A percentile compares a stretch with the other conserved stretches of the same genome.
Conservation (phyloP, 768 basidiomycete species). For the Cubamyces sp. region DNA sequence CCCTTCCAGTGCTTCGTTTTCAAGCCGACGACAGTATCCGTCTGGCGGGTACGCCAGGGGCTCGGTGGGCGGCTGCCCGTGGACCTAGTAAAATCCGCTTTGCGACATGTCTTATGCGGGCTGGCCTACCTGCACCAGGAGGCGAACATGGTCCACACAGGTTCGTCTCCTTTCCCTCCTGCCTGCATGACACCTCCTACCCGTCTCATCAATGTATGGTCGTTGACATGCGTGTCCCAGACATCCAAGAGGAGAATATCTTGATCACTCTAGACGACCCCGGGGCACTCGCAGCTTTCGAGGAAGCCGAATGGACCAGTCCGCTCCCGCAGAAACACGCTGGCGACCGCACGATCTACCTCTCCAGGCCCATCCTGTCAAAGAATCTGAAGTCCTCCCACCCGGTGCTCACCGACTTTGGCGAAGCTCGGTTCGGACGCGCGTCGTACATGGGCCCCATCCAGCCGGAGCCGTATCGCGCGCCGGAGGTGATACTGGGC, state of each 20-base stretch:
- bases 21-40: constrained; percentile 3
- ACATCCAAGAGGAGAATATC: constrained; percentile 22
- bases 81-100: not conserved
- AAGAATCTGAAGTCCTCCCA: not conserved
- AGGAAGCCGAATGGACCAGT: not conserved
- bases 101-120: constrained; percentile 2
- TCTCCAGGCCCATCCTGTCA: constrained; percentile 2
- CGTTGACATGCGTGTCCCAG: not conserved
- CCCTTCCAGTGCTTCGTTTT: constrained; percentile 7
- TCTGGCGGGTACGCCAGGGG: not conserved
- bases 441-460: constrained; percentile 17
- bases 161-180: constrained; percentile 1
- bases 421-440: constrained; percentile 26
- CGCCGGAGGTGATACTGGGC: constrained; percentile 37
- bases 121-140: constrained; percentile 21
- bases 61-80: not conserved
- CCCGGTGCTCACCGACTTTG: constrained; percentile 32
- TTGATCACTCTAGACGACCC: constrained; percentile 8
- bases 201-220: not conserved
- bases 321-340: constrained; percentile 13
- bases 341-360: constrained; percentile 17
- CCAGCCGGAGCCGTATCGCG: constrained; percentile 35
- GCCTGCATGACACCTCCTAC: too few species aligned
- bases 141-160: constrained; percentile 19
- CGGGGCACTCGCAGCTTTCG: not conserved